Conservation (phyloP, 2,329 filamentous ascomycete genomes). For the Sordariomycetes sp. region DNA sequence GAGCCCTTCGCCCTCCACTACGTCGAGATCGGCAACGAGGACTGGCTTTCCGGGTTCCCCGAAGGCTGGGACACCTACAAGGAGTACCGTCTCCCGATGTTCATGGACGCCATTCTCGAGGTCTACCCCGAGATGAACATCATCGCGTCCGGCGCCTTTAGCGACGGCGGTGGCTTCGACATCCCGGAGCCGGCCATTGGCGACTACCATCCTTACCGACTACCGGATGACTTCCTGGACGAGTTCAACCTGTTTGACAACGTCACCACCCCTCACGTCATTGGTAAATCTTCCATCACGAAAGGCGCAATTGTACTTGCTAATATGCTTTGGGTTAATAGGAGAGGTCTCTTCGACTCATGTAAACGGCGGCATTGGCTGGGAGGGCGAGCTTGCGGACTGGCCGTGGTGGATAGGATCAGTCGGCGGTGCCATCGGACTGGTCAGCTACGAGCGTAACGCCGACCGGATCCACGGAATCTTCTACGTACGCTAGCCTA, state of each 20-base stretch:
- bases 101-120: conserved; percentile 46
- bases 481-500: conserved; percentile 22
- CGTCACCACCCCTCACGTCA: conserved; percentile 19
- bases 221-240: conserved; percentile 36
- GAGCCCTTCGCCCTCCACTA: conserved; percentile 50
- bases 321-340: not conserved
- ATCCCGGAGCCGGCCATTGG: conserved; percentile 30
- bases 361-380: conserved; percentile 38
- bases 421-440: conserved; percentile 54
- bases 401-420: conserved; percentile 49
- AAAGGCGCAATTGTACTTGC: not conserved
- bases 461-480: conserved; percentile 44
- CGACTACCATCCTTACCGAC: conserved; percentile 41
- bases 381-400: conserved; percentile 29
- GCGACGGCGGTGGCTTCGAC: conserved; percentile 29
- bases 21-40: conserved; percentile 60
- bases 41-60: conserved; percentile 43
- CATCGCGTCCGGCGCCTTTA: conserved; percentile 35
- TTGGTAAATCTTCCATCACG: conserved; percentile 6
- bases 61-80: conserved; percentile 34
- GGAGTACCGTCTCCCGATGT: conserved; percentile 46
- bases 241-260: conserved; percentile 45
- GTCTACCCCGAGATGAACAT: conserved; percentile 47
- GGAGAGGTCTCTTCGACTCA: conserved; percentile 43
- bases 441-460: conserved; percentile 57